Evolutionary conservation across 2,329 filamentous ascomycete species (phyloP).

Genomic region (Monilinia fructicola): DNA sequence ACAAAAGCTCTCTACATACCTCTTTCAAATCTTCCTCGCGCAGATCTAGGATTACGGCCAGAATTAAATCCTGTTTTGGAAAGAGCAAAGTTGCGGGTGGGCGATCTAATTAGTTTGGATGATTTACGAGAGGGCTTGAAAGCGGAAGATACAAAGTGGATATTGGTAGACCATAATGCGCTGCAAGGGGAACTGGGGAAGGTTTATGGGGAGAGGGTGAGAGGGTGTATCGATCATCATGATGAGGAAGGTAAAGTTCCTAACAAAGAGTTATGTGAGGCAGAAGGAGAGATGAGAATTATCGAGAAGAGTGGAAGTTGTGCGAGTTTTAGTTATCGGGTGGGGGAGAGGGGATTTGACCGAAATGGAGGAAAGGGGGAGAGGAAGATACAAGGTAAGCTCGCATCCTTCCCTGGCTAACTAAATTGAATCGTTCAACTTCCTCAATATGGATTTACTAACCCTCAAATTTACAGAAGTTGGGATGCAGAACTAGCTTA

Average conservation of each 20-base stretch:
- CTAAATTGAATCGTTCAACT: not conserved
- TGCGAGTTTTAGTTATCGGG: constrained; percentile 64
- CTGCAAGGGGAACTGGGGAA: constrained; percentile 61
- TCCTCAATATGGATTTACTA: not conserved
- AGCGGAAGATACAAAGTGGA: constrained; percentile 58
- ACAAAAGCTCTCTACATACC: constrained; percentile 61
- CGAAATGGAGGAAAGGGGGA: constrained; percentile 45
- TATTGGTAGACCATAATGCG: constrained; percentile 78
- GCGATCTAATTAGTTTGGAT: constrained; percentile 65
- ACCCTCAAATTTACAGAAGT: constrained; percentile 4
- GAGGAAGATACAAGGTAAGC: not conserved
- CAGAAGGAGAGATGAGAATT: constrained; percentile 54
- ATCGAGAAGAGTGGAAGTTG: constrained; percentile 73
- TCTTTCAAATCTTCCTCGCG: constrained; percentile 66
- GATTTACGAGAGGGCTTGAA: constrained; percentile 52
- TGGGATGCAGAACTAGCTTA: constrained; percentile 61
- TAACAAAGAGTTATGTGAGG: constrained; percentile 44
- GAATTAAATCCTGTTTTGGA: constrained; percentile 68
- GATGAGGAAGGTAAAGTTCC: constrained; percentile 64
- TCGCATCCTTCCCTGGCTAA: no score
- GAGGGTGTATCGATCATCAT: constrained; percentile 76
- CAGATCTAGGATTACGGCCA: constrained; percentile 69
- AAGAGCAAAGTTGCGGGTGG: constrained; percentile 56
- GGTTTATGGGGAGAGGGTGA: constrained; percentile 53
- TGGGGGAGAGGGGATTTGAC: constrained; percentile 60